A percentile compares a stretch with the other conserved stretches of the same genome.
These are phyloP conservation scores for Ophiorrhiza pumila DNA, from an alignment of 257 asterid species.

Conservation along the genomic window DNA sequence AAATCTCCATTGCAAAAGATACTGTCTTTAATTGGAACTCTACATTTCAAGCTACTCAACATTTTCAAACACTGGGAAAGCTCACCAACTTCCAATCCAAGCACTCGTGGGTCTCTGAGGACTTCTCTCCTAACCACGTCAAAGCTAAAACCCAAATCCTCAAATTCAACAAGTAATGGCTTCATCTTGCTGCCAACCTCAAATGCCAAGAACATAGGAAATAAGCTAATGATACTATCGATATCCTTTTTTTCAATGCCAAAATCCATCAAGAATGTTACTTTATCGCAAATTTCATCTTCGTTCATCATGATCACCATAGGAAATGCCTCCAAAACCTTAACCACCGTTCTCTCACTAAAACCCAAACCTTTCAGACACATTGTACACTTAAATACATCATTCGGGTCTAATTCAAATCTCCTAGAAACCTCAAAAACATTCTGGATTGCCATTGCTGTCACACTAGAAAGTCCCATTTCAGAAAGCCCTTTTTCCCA, in stretches of 20 bases:
- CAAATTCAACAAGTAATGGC: slow-evolving; percentile 63
- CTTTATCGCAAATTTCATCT: slow-evolving; percentile 30
- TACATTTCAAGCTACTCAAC: slow-evolving; percentile 65
- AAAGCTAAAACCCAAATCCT: slow-evolving; percentile 50
- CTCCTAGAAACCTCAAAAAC: slow-evolving; percentile 45
- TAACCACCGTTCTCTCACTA: slow-evolving; percentile 37
- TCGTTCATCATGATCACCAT: slow-evolving; percentile 38
- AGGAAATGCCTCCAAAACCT: slow-evolving; percentile 63
- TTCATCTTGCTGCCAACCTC: slow-evolving; percentile 48
- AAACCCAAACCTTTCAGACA: slow-evolving; percentile 52
- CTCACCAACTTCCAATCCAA: slow-evolving; percentile 80
- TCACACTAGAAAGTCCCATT: slow-evolving; percentile 27
- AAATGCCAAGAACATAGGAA: slow-evolving; percentile 51
- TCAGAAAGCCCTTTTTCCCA: slow-evolving; percentile 44
- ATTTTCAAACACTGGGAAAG: slow-evolving; percentile 61
- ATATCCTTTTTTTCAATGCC: slow-evolving; percentile 45
- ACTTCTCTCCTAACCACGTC: slow-evolving; percentile 52
- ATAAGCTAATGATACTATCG: slow-evolving; percentile 39
- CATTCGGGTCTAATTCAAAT: slow-evolving; percentile 46
- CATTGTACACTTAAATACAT: slow-evolving; percentile 32
- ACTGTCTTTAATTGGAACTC: slow-evolving; percentile 44
- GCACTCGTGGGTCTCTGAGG: slow-evolving; percentile 53
- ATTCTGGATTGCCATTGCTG: slow-evolving; percentile 35
- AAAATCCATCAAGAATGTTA: slow-evolving; percentile 47
- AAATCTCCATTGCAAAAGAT: slow-evolving; percentile 55